Percentiles rank a stretch among this genome's conserved stretches.
Conservation (phyloP, 106 monocot species). For the Narthecium ossifragum region DNA sequence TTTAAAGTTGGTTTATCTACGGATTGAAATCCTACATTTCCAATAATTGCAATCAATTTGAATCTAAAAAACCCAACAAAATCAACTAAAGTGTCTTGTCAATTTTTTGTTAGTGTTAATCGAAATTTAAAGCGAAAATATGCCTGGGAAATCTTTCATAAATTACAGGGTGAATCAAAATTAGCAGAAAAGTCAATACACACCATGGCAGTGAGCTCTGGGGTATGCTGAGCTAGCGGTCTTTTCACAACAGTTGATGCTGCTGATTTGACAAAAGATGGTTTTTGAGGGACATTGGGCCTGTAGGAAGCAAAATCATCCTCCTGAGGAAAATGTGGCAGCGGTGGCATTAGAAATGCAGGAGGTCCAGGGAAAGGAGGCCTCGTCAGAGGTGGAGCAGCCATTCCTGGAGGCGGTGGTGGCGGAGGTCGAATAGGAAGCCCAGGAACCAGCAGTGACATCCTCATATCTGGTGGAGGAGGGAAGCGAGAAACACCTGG, state of each 20-base stretch:
- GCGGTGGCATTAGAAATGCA: conserved; percentile 23
- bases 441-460: conserved; percentile 34
- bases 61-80: too few species aligned
- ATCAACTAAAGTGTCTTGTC: too few species aligned
- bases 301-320: conserved; percentile 27
- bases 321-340: conserved; percentile 29
- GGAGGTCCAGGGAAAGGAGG: conserved; percentile 64
- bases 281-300: conserved; percentile 58
- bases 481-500: conserved; percentile 60
- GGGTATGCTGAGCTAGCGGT: conserved; percentile 91
- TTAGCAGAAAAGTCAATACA: conserved; percentile 4
- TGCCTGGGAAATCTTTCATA: too few species aligned
- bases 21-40: too few species aligned
- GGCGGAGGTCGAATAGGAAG: conserved; percentile 42
- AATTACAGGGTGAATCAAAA: too few species aligned
- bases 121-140: too few species aligned
- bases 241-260: conserved; percentile 97
- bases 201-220: conserved; percentile 95
- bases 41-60: too few species aligned
- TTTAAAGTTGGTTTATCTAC: too few species aligned
- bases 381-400: conserved; percentile 26
- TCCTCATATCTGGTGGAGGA: conserved; percentile 59
- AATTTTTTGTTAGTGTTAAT: too few species aligned
- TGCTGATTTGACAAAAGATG: conserved; percentile 95
- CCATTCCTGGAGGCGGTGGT: conserved; percentile 50